Base-by-base conservation (phyloP, 1,139 yeast species). In the Hyphopichia wangnamkhiaoensis region DNA sequence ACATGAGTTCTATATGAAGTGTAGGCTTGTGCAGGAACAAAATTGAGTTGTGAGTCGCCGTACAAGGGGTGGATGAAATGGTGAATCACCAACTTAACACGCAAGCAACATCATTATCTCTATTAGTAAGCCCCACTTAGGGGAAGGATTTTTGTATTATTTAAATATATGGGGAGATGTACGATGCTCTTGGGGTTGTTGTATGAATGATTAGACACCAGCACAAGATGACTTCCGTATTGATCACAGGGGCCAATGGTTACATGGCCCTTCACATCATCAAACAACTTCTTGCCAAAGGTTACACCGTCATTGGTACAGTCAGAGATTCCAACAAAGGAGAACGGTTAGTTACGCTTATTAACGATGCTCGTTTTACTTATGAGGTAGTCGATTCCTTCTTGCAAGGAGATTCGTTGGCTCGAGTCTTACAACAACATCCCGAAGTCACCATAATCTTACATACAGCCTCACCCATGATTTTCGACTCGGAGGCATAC, bases 191-290 rank as follows among this genome's bases (percentile, higher is more conserved):
- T n/a, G n/a, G n/a, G n/a, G n/a, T n/a, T n/a, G n/a, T n/a, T n/a
- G n/a, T n/a, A n/a, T n/a, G n/a, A n/a, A n/a, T n/a, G n/a, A n/a
- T n/a, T n/a, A n/a, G n/a, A n/a, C n/a, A n/a, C n/a, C n/a, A n/a
- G n/a, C n/a, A 21, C 25, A 12, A 7, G 12, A 21, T 21, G 25
- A 21, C 25, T 21, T 8, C 7, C 9, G 25, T 31, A 6, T 52
- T 54, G 31, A 40, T 58, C 18, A 56, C 66, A 3, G 72, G 72
- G 13, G 68, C 62, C 15, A 64, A 70, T 4, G 68, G 72, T 3
- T 65, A 57, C 43, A 57, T 61, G 33, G 73, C 67, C 4, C 68
- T 69, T 3, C 37, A 43, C 7, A 15, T 17, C 17, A 19, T 47
- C 9, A 26, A 37, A 4, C 39, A 45, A 32, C 40, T 35, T 15